Percentiles rank a stretch among this genome's conserved stretches.
These are phyloP conservation scores for Chondrostereum purpureum DNA, from an alignment of 1,284 basidiomycete species.

Conservation along the genomic window DNA sequence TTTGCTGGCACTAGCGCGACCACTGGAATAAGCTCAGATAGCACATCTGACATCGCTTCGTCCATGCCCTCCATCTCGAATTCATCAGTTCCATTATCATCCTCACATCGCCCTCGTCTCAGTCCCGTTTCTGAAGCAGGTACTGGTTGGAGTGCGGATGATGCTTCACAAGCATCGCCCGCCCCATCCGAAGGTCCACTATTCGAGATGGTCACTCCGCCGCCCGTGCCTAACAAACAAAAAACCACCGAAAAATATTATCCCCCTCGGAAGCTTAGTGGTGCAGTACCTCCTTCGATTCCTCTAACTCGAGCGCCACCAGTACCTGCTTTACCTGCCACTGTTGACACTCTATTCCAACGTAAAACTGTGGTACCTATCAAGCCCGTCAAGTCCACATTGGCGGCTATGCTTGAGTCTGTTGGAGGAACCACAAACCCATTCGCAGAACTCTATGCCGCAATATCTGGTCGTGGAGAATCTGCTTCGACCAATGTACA, in stretches of 20 bases:
- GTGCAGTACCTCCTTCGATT: conserved; percentile 17
- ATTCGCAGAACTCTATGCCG: conserved; percentile 75
- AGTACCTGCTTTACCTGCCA: conserved; percentile 16
- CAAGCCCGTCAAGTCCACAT: conserved; percentile 44
- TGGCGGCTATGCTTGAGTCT: conserved; percentile 62
- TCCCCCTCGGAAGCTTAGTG: conserved; percentile 1
- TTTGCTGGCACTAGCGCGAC: conserved; percentile 42
- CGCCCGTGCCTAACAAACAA: neutral
- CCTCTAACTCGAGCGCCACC: conserved; percentile 13
- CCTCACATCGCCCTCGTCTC: conserved; percentile 48
- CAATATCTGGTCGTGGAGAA: conserved; percentile 70
- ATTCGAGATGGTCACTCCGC: conserved; percentile 2
- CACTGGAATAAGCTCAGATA: conserved; percentile 42
- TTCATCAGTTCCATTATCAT: conserved; percentile 42
- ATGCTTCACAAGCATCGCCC: conserved; percentile 9
- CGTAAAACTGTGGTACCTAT: conserved; percentile 41
- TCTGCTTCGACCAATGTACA: conserved; percentile 60
- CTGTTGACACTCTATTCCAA: conserved; percentile 32
- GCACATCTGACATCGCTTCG: conserved; percentile 51
- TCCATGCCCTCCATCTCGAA: conserved; percentile 45
- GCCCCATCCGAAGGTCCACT: neutral
- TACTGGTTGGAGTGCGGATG: conserved; percentile 5
- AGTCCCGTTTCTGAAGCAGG: conserved; percentile 64
- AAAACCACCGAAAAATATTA: conserved; percentile 1
- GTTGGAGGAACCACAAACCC: conserved; percentile 63